Base-by-base conservation (phyloP, 176 grass and related monocot genomes). In the Canna indica region DNA sequence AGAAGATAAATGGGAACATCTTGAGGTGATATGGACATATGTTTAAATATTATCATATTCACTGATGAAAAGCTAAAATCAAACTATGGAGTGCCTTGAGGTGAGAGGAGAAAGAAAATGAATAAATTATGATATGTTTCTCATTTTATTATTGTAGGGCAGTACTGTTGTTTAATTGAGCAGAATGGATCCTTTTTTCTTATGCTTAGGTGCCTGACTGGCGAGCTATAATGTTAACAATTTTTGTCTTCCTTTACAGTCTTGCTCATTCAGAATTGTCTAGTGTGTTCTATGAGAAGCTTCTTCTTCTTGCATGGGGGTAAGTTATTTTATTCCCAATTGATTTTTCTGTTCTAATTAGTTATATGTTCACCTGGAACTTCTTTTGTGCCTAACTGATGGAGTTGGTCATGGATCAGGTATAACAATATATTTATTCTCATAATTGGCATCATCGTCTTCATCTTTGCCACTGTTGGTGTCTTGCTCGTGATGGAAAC, bases 401-500 rank as follows among this genome's bases (percentile, higher is more conserved):
- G 69, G 22, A 56, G 39, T 35, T 79, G 80, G 18, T 64, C 44
- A 47, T 66, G 70, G 46, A 74, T 78, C 69, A 99, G 94, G 74
- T 85, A 75, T 81, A 93, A 88, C 81, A 88, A 86, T 72, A 20
- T 87, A 66, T 0, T 84, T 5, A 60, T 84, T 38, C 56, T 92
- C 62, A 44, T 83, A 32, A 14, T 88, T 68, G 89, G 94, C 16
- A 57, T 85, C 9, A 48, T 87, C 3, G 38, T 99, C 68, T 99
- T 99, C 42, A 14, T 99, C 68, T 87, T 50, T 1, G 94, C 86
- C 0, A 99, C 89, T 31, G 20, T 93, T 15, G 86, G 89, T 54
- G 94, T 93, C 17, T 80, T 99, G 86, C 86, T 93, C 73, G 82
- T 99, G 59, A 99, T 93, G 89, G 89, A 99, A 82, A 90, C 94